Base-by-base conservation (phyloP, 306 rosid species). In the Prunus kanzakura region DNA sequence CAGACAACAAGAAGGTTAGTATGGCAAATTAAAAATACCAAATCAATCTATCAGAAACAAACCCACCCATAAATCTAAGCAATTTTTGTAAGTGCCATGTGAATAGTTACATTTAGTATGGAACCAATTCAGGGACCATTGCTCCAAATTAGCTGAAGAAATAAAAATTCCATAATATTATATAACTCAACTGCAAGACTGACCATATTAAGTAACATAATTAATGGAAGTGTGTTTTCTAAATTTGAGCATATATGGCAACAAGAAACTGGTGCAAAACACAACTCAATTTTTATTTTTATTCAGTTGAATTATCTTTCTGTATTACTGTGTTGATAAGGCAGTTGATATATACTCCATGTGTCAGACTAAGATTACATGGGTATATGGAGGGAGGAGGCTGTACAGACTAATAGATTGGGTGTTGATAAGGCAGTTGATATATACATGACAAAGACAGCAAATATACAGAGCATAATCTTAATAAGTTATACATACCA, bases 401-500 rank as follows among this genome's bases (percentile, higher is more conserved):
- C 18, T n/a, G n/a, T n/a, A n/a, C n/a, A n/a, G n/a, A n/a, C n/a
- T n/a, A n/a, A n/a, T n/a, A n/a, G n/a, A n/a, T n/a, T n/a, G n/a
- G n/a, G n/a, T n/a, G n/a, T n/a, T n/a, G n/a, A n/a, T n/a, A n/a
- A n/a, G n/a, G n/a, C n/a, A n/a, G n/a, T n/a, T n/a, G n/a, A n/a
- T n/a, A n/a, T n/a, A 25, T 18, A 64, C 49, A 25, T 74, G 60
- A 58, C 29, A 61, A 73, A 46, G 69, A 46, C 8, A 58, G 46
- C 49, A 74, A 67, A 45, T 41, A 49, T 19, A 61, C 77, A 45
- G 47, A 54, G 45, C 22, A 76, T 69, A 56, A 74, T 74, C 52
- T 64, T 56, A 54, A 18, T 12, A 67, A 64, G 57, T 56, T 64
- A 46, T 35, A 71, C 87, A 47, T 81, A 96, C 99, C 99, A 80